These are phyloP conservation scores for Pyrenula aspistea DNA, from an alignment of 495 filamentous ascomycete genomes.

Conservation along the genomic window DNA sequence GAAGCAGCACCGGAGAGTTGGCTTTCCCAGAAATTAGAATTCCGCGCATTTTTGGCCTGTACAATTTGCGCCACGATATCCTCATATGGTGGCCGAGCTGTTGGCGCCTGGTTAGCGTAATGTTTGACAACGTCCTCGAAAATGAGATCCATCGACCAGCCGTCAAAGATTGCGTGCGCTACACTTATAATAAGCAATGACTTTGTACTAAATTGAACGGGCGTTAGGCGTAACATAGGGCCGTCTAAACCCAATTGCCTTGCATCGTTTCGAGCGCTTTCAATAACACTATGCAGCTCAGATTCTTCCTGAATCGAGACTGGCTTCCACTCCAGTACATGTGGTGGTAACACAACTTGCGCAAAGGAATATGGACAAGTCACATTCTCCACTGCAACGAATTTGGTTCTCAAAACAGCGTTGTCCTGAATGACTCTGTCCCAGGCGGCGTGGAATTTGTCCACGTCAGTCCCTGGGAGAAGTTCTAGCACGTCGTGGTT, in stretches of 20 bases:
- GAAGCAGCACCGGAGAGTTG: constrained; percentile 17
- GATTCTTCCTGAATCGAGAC: not conserved
- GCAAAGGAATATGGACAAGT: constrained; percentile 43
- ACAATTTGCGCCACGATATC: constrained; percentile 31
- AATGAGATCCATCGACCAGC: constrained; percentile 55
- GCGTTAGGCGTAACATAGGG: constrained; percentile 14
- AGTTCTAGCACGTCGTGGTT: constrained; percentile 65
- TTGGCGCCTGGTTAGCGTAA: constrained; percentile 29
- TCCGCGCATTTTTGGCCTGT: constrained; percentile 20
- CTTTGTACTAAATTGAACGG: constrained; percentile 10
- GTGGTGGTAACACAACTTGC: constrained; percentile 40
- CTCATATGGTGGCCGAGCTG: constrained; percentile 29
- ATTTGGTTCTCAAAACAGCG: constrained; percentile 61
- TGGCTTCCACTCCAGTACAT: not conserved
- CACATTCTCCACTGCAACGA: constrained; percentile 48
- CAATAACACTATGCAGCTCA: not conserved
- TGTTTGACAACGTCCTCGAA: constrained; percentile 51
- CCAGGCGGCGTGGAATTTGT: constrained; percentile 47
- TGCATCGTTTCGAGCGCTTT: not conserved
- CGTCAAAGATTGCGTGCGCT: constrained; percentile 72
- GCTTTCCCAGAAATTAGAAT: constrained; percentile 43
- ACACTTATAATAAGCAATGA: constrained; percentile 55
- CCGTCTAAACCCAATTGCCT: not conserved
- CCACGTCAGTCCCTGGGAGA: constrained; percentile 32
- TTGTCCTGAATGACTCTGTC: constrained; percentile 37